phyloP scores from a whole-genome alignment of 108 stramenopile genomes.

The Mediolabrus comicus region DNA sequence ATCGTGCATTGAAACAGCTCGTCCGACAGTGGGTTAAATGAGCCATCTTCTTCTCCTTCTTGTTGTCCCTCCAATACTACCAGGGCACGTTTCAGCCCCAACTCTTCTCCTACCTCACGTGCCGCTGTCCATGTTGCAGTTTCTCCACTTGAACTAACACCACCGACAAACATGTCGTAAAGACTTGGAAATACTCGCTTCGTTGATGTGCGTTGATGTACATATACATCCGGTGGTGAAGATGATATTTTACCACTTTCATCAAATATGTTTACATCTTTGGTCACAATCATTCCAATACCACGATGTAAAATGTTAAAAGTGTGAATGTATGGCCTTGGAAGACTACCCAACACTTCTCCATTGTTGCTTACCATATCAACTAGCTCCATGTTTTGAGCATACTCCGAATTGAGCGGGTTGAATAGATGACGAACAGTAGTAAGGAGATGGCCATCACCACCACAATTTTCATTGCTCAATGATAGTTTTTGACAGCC shows the following conservation, averaged over 20 bases:
- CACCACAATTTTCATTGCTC: not conserved
- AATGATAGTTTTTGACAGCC: constrained; percentile 2
- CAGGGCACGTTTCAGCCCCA: constrained; percentile 55
- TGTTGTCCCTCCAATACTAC: not conserved
- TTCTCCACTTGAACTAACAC: constrained; percentile 62
- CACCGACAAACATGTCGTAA: constrained; percentile 89
- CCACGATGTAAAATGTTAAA: constrained; percentile 77
- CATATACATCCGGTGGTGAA: constrained; percentile 49
- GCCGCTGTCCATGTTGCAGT: constrained; percentile 53
- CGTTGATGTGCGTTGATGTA: constrained; percentile 62
- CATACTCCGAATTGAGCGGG: constrained; percentile 10
- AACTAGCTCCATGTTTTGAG: constrained; percentile 21
- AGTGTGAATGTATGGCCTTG: constrained; percentile 64
- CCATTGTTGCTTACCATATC: constrained; percentile 39
- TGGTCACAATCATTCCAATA: constrained; percentile 67
- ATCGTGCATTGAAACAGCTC: constrained; percentile 62
- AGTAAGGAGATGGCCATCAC: not conserved
- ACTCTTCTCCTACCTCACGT: constrained; percentile 78
- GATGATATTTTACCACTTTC: not conserved
- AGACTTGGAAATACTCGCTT: constrained; percentile 81
- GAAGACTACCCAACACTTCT: constrained; percentile 32
- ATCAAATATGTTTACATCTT: constrained; percentile 32
- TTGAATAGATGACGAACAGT: constrained; percentile 7
- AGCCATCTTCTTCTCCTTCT: not conserved
- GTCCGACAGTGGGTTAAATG: constrained; percentile 30